These are phyloP conservation scores for Aspergillus sp. DNA, from an alignment of 2,329 filamentous ascomycete species.

Conservation along the genomic window DNA sequence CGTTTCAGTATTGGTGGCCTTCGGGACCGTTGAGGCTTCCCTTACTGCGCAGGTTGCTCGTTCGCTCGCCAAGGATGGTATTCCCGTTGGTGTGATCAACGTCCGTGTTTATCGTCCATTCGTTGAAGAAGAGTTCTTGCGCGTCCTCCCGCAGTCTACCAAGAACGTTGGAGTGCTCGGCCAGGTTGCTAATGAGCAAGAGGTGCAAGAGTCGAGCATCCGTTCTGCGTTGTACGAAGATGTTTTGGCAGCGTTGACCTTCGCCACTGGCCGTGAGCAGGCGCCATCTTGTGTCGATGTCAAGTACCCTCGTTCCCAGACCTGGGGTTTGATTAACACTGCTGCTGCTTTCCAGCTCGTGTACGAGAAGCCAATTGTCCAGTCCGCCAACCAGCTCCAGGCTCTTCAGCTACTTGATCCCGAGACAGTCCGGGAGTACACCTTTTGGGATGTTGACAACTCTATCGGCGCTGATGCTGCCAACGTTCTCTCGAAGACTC, in stretches of 20 bases:
- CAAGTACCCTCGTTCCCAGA: constrained; percentile 74
- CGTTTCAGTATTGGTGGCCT: constrained; percentile 78
- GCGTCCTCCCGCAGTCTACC: constrained; percentile 65
- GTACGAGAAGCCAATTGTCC: constrained; percentile 33
- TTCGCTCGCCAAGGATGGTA: constrained; percentile 62
- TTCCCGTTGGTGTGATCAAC: constrained; percentile 77
- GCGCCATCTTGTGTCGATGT: constrained; percentile 65
- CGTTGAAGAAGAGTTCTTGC: constrained; percentile 86
- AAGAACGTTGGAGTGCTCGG: constrained; percentile 77
- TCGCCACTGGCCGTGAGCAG: constrained; percentile 56
- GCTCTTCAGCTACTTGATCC: constrained; percentile 48
- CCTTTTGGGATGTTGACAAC: constrained; percentile 85
- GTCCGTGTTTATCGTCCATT: constrained; percentile 94
- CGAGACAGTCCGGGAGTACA: constrained; percentile 66
- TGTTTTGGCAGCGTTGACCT: constrained; percentile 74
- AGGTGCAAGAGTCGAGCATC: constrained; percentile 64
- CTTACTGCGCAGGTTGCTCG: constrained; percentile 72
- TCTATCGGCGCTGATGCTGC: constrained; percentile 61
- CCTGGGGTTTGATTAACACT: constrained; percentile 49
- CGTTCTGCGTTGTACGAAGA: constrained; percentile 90
- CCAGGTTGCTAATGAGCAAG: constrained; percentile 67
- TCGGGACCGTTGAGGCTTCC: constrained; percentile 85
- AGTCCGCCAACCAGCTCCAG: constrained; percentile 24
- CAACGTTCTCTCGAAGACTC: constrained; percentile 50
- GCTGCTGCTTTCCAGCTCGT: constrained; percentile 40